Conservation (phyloP, 1,284 basidiomycete species). For the Sparassis latifolia region DNA sequence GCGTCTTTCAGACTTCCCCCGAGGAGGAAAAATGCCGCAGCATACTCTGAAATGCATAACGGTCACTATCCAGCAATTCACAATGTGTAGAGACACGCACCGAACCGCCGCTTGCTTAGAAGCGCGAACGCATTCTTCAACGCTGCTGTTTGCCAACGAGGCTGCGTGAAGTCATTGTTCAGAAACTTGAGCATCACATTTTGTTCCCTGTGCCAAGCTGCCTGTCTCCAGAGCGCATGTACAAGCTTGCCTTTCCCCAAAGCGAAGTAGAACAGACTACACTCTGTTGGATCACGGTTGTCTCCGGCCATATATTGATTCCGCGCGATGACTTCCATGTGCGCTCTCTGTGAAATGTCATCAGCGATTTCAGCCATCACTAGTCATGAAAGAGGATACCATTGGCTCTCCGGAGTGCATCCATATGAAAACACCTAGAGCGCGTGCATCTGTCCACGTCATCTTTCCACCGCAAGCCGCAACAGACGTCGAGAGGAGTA, state of each 20-base stretch:
- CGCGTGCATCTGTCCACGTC: slow-evolving; percentile 82
- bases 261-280: slow-evolving; percentile 93
- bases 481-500: slow-evolving; percentile 69
- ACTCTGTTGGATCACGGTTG: slow-evolving; percentile 81
- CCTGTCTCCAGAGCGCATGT: slow-evolving; percentile 93
- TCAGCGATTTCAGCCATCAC: not conserved
- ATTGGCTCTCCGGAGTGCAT: slow-evolving; percentile 69
- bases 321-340: slow-evolving; percentile 88
- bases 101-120: slow-evolving; percentile 86
- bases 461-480: slow-evolving; percentile 77
- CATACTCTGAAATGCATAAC: slow-evolving; percentile 64
- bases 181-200: slow-evolving; percentile 88
- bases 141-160: slow-evolving; percentile 90
- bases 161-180: slow-evolving; percentile 81
- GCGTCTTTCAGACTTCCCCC: slow-evolving; percentile 88
- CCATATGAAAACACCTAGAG: slow-evolving; percentile 87
- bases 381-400: slow-evolving; percentile 39
- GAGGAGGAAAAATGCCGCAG: slow-evolving; percentile 95
- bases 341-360: slow-evolving; percentile 46
- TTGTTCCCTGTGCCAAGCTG: slow-evolving; percentile 91
- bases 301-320: slow-evolving; percentile 88
- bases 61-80: not conserved
- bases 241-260: slow-evolving; percentile 89
- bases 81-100: slow-evolving; percentile 36
- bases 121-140: slow-evolving; percentile 96